phyloP scores from a whole-genome alignment of 2,329 filamentous ascomycete genomes.

The Fusarium sp. region DNA sequence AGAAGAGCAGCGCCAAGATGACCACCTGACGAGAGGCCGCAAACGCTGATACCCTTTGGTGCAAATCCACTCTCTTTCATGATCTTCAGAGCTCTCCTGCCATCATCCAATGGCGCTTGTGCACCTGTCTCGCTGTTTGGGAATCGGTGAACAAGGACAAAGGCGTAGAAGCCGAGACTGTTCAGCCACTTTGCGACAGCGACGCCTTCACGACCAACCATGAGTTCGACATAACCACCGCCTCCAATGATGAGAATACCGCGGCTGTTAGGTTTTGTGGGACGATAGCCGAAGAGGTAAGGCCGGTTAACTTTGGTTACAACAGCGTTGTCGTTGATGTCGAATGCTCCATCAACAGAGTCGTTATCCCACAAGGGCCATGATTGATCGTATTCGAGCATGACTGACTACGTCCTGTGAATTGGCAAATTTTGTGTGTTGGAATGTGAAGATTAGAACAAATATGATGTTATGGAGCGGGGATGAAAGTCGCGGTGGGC shows the following conservation, averaged over 20 bases:
- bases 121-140: conserved; percentile 26
- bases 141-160: conserved; percentile 45
- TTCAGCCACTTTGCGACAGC: conserved; percentile 41
- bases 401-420: not conserved
- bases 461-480: not conserved
- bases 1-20: conserved; percentile 41
- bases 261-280: conserved; percentile 31
- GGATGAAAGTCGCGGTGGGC: conserved; percentile 3
- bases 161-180: conserved; percentile 41
- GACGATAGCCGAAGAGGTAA: conserved; percentile 39
- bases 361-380: conserved; percentile 35
- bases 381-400: conserved; percentile 30
- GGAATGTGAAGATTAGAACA: not conserved
- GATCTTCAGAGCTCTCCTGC: conserved; percentile 37
- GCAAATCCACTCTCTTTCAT: conserved; percentile 31
- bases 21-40: conserved; percentile 42
- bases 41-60: conserved; percentile 30
- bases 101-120: conserved; percentile 41
- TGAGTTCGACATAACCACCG: conserved; percentile 41
- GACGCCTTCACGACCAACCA: conserved; percentile 42
- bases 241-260: conserved; percentile 38
- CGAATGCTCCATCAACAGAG: conserved; percentile 34
- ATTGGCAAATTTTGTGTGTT: accelerated
- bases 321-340: conserved; percentile 34
- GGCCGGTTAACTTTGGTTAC: conserved; percentile 34